A percentile compares a stretch with the other conserved stretches of the same genome.
Conservation (phyloP, 2,329 filamentous ascomycete species). For the Arthroderma sp. region DNA sequence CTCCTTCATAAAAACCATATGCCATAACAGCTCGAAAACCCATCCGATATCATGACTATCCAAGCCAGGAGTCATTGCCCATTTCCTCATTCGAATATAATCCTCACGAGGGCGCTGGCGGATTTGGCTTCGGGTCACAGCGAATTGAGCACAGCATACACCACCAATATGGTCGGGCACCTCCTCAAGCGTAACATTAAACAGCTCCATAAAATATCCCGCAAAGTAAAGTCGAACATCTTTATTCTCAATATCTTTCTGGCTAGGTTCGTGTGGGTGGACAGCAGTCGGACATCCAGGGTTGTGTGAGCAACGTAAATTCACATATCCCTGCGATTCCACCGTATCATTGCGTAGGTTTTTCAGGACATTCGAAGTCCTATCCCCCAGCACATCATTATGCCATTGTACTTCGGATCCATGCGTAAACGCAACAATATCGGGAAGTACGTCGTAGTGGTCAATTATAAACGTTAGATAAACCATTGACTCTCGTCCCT, state of each 20-base stretch:
- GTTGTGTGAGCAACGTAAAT: slow-evolving; percentile 40
- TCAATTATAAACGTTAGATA: slow-evolving; percentile 23
- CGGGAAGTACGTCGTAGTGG: slow-evolving; percentile 28
- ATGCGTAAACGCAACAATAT: slow-evolving; percentile 31
- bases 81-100: slow-evolving; percentile 46
- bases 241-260: slow-evolving; percentile 21
- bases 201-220: slow-evolving; percentile 37
- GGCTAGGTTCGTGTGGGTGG: slow-evolving; percentile 30
- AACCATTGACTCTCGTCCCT: slow-evolving; percentile 6
- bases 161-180: slow-evolving; percentile 36
- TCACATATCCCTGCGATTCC: slow-evolving; percentile 39
- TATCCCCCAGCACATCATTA: slow-evolving; percentile 41
- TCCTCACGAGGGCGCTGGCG: slow-evolving; percentile 33
- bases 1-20: slow-evolving; percentile 39
- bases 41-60: slow-evolving; percentile 45
- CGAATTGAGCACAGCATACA: slow-evolving; percentile 45
- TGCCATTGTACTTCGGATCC: slow-evolving; percentile 32
- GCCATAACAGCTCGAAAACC: slow-evolving; percentile 54
- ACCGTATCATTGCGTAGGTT: slow-evolving; percentile 38
- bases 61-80: slow-evolving; percentile 45
- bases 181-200: slow-evolving; percentile 21
- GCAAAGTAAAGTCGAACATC: slow-evolving; percentile 38
- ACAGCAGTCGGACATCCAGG: slow-evolving; percentile 41
- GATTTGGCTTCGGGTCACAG: slow-evolving; percentile 36
- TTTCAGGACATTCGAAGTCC: slow-evolving; percentile 36